Evolutionary conservation across 2,329 filamentous ascomycete species (phyloP), one percentile per base, ranked within the genome.

Genomic region (Keithomyces neogunnii): DNA sequence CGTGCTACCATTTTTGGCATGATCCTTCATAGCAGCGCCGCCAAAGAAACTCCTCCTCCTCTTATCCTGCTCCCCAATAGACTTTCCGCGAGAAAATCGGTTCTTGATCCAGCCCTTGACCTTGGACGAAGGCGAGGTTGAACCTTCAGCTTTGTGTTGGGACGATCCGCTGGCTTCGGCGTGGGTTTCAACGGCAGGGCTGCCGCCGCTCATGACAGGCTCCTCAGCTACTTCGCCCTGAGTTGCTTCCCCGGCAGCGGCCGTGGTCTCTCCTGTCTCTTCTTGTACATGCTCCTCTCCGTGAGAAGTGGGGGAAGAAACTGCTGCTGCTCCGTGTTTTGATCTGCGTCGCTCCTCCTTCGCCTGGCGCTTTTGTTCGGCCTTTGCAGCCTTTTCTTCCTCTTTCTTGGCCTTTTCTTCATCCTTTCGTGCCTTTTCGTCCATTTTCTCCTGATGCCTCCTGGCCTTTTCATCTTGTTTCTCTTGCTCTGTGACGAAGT

Each of bases 71-170:
- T 71, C 69, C 6, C 67, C 63, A 0, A 69, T 50, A 2, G 71
- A 69, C 51, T 72, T 74, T 7, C 70, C 64, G 4, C 69, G 67
- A 0, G 70, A 72, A 54, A 82, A 76, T 5, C 73, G 75, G 29
- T 73, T 75, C 62, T 76, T 81, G 50, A 82, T 68, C 79, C 79
- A 82, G 39, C 69, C 72, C 57, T 73, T 80, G 43, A 79, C 72
- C 53, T 71, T 73, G 47, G 66, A 65, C 3, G 63, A 67, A 13
- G 67, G 66, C 4, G 67, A 69, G 5, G 60, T 59, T 3, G 61
- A 52, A 11, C 45, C 53, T 33, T 60, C 55, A 4, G 43, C 29
- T 35, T 56, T 52, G 40, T 45, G 51, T 26, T 55, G 54, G 5
- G 52, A 43, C 9, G 57, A 51, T 33, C 33, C 51, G 3, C 52